Evolutionary conservation across 441 rosid genomes (phyloP).

Genomic region (Pelargonium cotyledonis): DNA sequence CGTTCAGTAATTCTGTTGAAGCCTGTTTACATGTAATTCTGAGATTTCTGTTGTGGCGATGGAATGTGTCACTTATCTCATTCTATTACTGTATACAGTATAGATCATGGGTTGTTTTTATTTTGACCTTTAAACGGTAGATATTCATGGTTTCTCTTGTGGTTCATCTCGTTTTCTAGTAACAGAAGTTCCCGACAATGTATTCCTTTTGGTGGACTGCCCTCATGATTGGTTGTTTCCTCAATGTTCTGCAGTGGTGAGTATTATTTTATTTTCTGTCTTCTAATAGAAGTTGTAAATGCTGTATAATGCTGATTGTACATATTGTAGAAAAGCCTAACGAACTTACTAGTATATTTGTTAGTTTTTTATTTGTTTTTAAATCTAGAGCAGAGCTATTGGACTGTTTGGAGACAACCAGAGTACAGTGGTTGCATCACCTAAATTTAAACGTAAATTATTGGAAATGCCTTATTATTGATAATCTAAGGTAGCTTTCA

Average conservation of each 20-base stretch:
- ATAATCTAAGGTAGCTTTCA: no score
- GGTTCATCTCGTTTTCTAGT: constrained; percentile 40
- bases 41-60: no score
- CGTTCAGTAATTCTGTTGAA: no score
- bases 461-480: neutral
- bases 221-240: constrained; percentile 99
- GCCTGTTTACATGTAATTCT: no score
- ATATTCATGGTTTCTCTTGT: constrained; percentile 1
- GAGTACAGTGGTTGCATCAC: constrained; percentile 2
- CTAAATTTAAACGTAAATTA: constrained; percentile 1
- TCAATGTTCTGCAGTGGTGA: constrained; percentile 94
- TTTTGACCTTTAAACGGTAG: neutral
- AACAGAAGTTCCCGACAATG: constrained; percentile 53
- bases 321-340: neutral
- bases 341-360: neutral
- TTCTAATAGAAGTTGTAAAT: no score
- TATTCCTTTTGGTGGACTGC: constrained; percentile 81
- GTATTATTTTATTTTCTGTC: constrained; percentile 11
- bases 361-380: neutral
- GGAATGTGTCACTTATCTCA: no score
- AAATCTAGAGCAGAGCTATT: neutral
- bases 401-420: neutral
- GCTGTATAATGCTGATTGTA: neutral
- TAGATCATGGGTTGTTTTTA: neutral
- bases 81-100: neutral